Evolutionary conservation across 75 land plant species (phyloP).

Genomic region (Picea glauca): DNA sequence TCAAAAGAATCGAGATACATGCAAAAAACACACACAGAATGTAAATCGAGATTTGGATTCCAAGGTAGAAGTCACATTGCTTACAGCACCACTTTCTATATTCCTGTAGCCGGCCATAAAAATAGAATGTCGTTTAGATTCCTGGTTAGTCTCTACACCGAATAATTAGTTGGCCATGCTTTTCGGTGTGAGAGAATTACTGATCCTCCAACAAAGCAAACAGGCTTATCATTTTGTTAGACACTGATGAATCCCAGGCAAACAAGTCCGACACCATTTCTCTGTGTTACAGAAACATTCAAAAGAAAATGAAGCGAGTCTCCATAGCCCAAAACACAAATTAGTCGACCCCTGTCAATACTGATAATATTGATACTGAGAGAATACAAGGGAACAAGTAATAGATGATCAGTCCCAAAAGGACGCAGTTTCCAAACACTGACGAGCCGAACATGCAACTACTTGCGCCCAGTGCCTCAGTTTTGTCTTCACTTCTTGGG

Average conservation of each 20-base stretch:
- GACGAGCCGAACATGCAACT: conserved; percentile 15
- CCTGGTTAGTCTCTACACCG: background rate
- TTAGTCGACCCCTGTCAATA: background rate
- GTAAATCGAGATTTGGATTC: no score
- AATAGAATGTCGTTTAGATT: background rate
- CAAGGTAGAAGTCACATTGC: no score
- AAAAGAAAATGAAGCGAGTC: background rate
- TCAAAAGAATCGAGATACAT: no score
- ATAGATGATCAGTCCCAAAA: background rate
- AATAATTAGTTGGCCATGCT: background rate
- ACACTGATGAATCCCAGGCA: background rate
- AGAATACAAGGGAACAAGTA: background rate
- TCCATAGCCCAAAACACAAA: background rate
- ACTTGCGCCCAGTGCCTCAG: conserved; percentile 36
- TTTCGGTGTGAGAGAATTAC: background rate
- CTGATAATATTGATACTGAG: background rate
- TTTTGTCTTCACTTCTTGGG: conserved; percentile 27
- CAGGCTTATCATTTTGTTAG: background rate
- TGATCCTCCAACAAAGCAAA: background rate
- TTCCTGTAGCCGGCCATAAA: background rate
- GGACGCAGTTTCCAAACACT: background rate
- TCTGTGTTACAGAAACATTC: background rate
- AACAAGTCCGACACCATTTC: background rate
- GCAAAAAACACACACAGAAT: no score
- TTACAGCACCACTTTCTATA: no score